phyloP scores from a whole-genome alignment of 2,329 filamentous ascomycete species.

The Onygena corvina region DNA sequence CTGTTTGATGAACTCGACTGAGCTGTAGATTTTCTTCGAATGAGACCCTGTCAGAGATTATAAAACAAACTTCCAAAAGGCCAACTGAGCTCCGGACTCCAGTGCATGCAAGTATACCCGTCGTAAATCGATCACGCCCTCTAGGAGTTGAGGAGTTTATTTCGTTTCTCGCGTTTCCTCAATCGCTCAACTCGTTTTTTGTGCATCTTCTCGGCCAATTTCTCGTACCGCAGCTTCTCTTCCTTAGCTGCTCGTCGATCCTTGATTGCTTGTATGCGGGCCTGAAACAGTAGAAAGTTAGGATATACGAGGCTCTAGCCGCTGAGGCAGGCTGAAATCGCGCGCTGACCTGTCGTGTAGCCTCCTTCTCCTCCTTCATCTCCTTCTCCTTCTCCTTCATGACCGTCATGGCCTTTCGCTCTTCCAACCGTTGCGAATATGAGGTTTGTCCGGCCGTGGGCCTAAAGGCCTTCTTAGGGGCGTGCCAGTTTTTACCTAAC shows the following conservation, averaged over 20 bases:
- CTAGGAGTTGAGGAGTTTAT: slow-evolving; percentile 37
- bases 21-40: neutral
- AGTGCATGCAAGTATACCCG: neutral
- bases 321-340: neutral
- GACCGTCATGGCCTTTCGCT: slow-evolving; percentile 57
- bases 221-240: slow-evolving; percentile 83
- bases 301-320: neutral
- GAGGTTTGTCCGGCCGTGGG: slow-evolving; percentile 65
- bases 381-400: slow-evolving; percentile 89
- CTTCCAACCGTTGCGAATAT: slow-evolving; percentile 62
- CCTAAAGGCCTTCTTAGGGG: slow-evolving; percentile 70
- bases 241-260: slow-evolving; percentile 80
- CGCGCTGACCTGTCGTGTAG: slow-evolving; percentile 57
- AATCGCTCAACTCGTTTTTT: slow-evolving; percentile 83
- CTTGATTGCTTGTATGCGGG: slow-evolving; percentile 64
- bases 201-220: slow-evolving; percentile 97
- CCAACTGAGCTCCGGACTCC: neutral
- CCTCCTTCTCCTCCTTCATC: slow-evolving; percentile 90
- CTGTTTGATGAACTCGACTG: too few species aligned
- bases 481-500: slow-evolving; percentile 90
- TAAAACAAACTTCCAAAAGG: neutral
- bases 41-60: neutral
- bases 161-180: slow-evolving; percentile 93
- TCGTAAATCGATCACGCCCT: neutral
- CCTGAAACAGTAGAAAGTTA: slow-evolving; percentile 36